Conservation (phyloP, 1,284 basidiomycete genomes). For the Marasmius tenuissimus region DNA sequence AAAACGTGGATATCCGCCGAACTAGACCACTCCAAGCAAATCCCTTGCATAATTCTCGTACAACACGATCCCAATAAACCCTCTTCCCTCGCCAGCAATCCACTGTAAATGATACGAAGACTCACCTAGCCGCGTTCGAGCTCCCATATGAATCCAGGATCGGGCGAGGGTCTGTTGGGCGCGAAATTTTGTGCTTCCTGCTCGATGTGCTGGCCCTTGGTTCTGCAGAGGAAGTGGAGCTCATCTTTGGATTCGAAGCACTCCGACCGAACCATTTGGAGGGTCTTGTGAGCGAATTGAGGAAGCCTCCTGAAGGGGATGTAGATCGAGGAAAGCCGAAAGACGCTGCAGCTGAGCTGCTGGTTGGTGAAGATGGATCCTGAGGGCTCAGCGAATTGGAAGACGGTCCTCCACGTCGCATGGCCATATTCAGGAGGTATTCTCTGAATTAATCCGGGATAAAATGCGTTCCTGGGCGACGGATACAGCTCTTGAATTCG, state of each 20-base stretch:
- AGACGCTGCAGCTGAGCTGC: constrained; percentile 20
- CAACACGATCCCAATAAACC: background rate
- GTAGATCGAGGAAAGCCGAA: constrained; percentile 33
- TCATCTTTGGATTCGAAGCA: constrained; percentile 37
- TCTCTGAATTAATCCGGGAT: background rate
- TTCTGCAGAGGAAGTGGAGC: constrained; percentile 26
- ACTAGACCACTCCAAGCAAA: constrained; percentile 2
- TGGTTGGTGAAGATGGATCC: constrained; percentile 28
- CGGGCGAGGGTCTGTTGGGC: constrained; percentile 76
- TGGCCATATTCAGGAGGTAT: constrained; percentile 28
- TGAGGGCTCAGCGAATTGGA: constrained; percentile 31
- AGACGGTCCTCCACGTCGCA: constrained; percentile 30
- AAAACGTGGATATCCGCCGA: background rate
- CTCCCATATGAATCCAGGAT: constrained; percentile 53
- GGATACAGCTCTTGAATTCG: background rate
- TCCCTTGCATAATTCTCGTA: background rate
- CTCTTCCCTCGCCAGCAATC: background rate
- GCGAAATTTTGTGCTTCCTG: constrained; percentile 79
- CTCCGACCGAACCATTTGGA: constrained; percentile 46
- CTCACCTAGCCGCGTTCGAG: constrained; percentile 48
- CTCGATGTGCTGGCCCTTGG: constrained; percentile 55
- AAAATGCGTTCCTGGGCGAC: background rate
- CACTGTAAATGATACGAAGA: constrained; percentile 13
- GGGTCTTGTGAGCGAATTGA: constrained; percentile 41
- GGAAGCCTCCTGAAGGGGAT: constrained; percentile 41